Base-by-base conservation (phyloP, 1,139 yeast genomes). In the Eremothecium gossypii region DNA sequence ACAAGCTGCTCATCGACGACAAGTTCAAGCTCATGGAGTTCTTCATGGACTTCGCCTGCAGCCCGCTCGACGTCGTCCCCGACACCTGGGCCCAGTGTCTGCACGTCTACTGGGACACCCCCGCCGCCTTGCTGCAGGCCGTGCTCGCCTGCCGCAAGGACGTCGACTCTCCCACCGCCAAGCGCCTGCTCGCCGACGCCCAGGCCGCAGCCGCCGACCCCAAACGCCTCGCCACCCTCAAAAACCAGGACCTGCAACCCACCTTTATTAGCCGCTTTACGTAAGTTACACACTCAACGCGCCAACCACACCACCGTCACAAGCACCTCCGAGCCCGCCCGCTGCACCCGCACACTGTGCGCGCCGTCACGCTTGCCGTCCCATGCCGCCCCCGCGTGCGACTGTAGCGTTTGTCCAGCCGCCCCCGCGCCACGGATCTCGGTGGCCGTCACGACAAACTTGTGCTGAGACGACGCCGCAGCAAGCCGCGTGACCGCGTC, bases 11-110 rank as follows among this genome's bases (percentile, higher is more conserved):
- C 31, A 70, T 57, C 30, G 63, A 52, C 67, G 65, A 63, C 73
- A 67, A 79, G 61, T 72, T 82, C 70, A 66, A 73, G 61, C 68
- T 83, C 48, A 67, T 89, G 62, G 96, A 86, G 57, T 76, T 77
- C 51, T 70, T 89, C 50, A 74, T 81, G 54, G 85, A 80, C 46
- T 67, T 85, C 44, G 76, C 81, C 27, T 76, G 79, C 23, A 73
- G 76, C 54, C 68, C 58, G 8, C 73, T 73, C 1, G 72, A 68
- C 10, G 73, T 71, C 33, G 70, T 76, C 47, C 66, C 79, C 43
- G 68, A 74, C 42, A 71, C 74, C 44, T 81, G 85, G 84, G 70
- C 52, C n/a, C 59, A 72, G 35, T 72, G 79, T 33, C 64, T 82
- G 41, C 67, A 67, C 4, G 71, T 73, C 17, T 85, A 80, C 62